Evolutionary conservation across 2,329 filamentous ascomycete species (phyloP).

Genomic region (Ceratocystis diversiconidia): DNA sequence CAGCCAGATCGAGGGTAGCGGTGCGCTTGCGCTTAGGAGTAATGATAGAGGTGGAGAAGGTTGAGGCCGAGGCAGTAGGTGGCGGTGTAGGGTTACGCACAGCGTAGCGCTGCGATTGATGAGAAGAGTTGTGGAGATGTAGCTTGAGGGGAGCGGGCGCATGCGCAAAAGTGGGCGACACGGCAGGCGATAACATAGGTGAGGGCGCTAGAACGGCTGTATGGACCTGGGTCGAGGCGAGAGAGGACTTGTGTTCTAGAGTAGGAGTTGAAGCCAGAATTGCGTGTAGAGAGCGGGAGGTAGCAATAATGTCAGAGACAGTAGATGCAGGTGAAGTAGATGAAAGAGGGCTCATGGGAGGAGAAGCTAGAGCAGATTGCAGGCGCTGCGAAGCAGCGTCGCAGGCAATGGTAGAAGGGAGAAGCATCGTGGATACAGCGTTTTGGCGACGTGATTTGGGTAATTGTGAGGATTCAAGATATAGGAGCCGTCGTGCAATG

Average conservation of each 20-base stretch:
- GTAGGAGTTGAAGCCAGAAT: constrained; percentile 34
- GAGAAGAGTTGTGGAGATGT: background rate
- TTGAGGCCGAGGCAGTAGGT: constrained; percentile 23
- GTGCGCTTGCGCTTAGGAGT: constrained; percentile 29
- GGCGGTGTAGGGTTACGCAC: constrained; percentile 31
- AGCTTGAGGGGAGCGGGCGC: constrained; percentile 8
- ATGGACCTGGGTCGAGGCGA: background rate
- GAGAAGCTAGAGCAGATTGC: constrained; percentile 39
- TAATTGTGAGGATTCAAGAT: background rate
- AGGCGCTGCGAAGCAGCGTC: constrained; percentile 39
- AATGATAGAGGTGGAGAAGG: constrained; percentile 36
- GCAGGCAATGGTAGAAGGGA: constrained; percentile 45
- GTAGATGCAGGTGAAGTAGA: constrained; percentile 20
- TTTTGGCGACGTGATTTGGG: background rate
- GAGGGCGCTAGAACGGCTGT: constrained; percentile 6
- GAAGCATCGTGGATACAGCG: constrained; percentile 33
- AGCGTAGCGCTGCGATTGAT: constrained; percentile 18
- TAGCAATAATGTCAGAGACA: constrained; percentile 40
- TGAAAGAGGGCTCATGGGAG: constrained; percentile 40
- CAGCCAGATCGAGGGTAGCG: constrained; percentile 9
- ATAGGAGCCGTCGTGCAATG: background rate
- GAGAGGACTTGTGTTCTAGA: background rate
- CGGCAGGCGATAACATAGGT: too few species aligned
- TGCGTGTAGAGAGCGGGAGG: constrained; percentile 47
- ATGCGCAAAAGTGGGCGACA: constrained; percentile 5